Base-by-base conservation (phyloP, 2,329 filamentous ascomycete genomes). In the Cordyceps tenuipes region DNA sequence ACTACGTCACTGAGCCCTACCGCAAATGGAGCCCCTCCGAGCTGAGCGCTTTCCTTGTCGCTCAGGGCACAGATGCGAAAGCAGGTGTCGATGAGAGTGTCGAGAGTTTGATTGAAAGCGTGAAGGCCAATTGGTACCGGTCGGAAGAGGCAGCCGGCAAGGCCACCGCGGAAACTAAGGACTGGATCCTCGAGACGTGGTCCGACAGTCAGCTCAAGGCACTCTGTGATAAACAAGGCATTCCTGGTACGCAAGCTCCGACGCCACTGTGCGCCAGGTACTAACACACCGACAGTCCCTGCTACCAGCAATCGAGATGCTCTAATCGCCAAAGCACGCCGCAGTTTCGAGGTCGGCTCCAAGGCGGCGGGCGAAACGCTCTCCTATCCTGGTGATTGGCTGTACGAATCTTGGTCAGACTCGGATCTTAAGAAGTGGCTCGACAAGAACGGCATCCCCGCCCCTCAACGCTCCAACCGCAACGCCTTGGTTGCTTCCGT, bases 141-240 rank as follows among this genome's bases (percentile, higher is more conserved):
- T 86, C 87, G 10, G 87, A 91, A 65, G 89, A 94, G 48, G 86
- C 88, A 66, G 81, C 89, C 44, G 83, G 89, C 63, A 79, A 87
- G 50, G 85, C 89, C 26, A 92, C 89, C 76, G 72, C 76, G 54
- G 88, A 78, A 66, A 84, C 90, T 52, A 90, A 89, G 74, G 88
- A 93, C 68, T 97, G 94, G 94, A 89, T 97, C 66, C 88, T 97
- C 69, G 91, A 97, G 71, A 94, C 90, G 62, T 97, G 92, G 90
- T 87, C 88, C 65, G 93, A 97, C 61, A 97, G 91, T 65, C 88
- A 95, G 72, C 81, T 99, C 66, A 97, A 97, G 81, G 78, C 89
- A 1, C 97, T 97, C 76, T 88, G 91, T 64, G 93, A 97, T 73
- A 88, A 88, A 72, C 84, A 97, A 73, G 83, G 83, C 64, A 91